A percentile compares a stretch with the other conserved stretches of the same genome.
Conservation (phyloP, 2,329 filamentous ascomycete genomes). For the Clonostachys chloroleuca region DNA sequence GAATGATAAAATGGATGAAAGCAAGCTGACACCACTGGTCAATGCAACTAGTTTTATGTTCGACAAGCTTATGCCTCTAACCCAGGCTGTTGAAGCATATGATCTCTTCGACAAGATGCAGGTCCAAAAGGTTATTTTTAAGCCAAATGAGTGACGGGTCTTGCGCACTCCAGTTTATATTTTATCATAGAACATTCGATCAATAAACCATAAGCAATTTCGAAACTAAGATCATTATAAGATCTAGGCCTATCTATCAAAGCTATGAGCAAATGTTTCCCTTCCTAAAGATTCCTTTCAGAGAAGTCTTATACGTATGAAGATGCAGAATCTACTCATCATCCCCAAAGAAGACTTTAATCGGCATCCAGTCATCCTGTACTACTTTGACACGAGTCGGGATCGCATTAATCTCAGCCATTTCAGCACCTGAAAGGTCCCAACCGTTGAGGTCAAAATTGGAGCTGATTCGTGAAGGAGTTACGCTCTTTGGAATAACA, state of each 20-base stretch:
- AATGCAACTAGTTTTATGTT: conserved; percentile 62
- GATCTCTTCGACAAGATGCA: conserved; percentile 66
- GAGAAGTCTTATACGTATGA: no score
- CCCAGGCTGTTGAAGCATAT: conserved; percentile 63
- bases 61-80: conserved; percentile 68
- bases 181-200: no score
- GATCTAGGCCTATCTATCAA: no score
- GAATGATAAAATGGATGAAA: no score
- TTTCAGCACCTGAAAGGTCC: no score
- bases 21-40: not conserved
- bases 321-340: conserved; percentile 54
- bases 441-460: conserved; percentile 41
- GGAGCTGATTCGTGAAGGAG: no score
- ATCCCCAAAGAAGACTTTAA: conserved; percentile 80
- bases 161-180: not conserved
- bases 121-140: conserved; percentile 71
- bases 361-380: conserved; percentile 66
- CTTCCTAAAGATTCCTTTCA: no score
- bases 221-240: no score
- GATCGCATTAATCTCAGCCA: conserved; percentile 32
- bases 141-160: conserved; percentile 23
- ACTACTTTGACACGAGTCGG: conserved; percentile 80
- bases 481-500: no score
- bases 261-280: no score
- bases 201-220: no score